Conservation (phyloP, 306 rosid genomes). For the Vachellia pachyceras region DNA sequence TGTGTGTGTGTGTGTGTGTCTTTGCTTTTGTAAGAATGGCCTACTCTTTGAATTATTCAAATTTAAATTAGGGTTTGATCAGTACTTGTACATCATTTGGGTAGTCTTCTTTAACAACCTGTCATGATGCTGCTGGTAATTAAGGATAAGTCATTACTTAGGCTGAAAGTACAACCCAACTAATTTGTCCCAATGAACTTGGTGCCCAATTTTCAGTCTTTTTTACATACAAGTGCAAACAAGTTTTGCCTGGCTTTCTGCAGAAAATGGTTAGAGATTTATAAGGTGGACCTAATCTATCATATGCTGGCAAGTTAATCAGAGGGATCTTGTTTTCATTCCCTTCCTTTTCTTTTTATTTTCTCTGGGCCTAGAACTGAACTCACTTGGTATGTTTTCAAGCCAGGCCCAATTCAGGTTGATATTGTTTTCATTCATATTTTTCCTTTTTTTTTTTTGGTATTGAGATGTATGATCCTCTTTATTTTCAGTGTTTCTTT, state of each 20-base stretch:
- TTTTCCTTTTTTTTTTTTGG: too few relatives aligned
- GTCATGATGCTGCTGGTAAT: neutral
- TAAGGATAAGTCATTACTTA: conserved; percentile 1
- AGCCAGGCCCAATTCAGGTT: too few relatives aligned
- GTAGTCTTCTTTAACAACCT: neutral
- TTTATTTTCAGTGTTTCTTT: too few relatives aligned
- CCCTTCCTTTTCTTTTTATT: neutral
- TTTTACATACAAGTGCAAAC: too few relatives aligned
- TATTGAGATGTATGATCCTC: too few relatives aligned
- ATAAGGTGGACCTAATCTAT: neutral
- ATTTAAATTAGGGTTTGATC: neutral
- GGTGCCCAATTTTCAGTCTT: neutral
- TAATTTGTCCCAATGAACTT: conserved; percentile 5
- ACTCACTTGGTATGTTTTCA: neutral
- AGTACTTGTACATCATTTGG: neutral
- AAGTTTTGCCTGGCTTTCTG: neutral
- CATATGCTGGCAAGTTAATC: neutral
- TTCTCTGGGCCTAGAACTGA: neutral
- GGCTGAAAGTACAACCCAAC: conserved; percentile 4
- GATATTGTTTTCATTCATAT: too few relatives aligned
- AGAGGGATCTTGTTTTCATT: neutral
- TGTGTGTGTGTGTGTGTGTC: too few relatives aligned
- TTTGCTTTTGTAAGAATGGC: conserved; percentile 4
- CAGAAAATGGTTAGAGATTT: neutral
- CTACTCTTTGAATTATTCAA: neutral